Percentiles rank a stretch among this genome's conserved stretches.
These are phyloP conservation scores for Calocybe cyanea DNA, from an alignment of 768 basidiomycete genomes.

Conservation along the genomic window DNA sequence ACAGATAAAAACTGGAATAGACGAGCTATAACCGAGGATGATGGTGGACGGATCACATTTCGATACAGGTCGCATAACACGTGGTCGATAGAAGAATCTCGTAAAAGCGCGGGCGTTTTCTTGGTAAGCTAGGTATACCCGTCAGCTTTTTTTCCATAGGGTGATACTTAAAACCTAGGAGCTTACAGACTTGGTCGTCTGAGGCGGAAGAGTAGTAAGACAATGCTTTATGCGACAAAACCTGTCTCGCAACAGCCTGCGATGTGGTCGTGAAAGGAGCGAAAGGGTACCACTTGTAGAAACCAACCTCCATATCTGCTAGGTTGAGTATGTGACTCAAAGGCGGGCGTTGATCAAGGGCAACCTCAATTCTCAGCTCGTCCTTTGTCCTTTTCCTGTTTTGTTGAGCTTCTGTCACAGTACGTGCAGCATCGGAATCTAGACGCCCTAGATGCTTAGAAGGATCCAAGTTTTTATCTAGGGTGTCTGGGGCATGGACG, in stretches of 20 bases:
- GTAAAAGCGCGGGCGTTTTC: conserved; percentile 82
- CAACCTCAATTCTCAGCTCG: conserved; percentile 63
- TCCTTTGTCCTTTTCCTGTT: conserved; percentile 59
- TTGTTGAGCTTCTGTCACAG: conserved; percentile 31
- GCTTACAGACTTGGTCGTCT: conserved; percentile 79
- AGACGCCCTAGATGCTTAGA: conserved; percentile 74
- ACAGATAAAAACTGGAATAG: conserved; percentile 79
- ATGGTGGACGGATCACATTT: conserved; percentile 66
- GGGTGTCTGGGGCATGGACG: conserved; percentile 81
- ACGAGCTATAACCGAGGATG: conserved; percentile 66
- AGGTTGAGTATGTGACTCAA: conserved; percentile 69
- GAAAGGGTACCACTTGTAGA: conserved; percentile 4
- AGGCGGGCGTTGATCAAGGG: conserved; percentile 57
- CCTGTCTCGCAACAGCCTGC: conserved; percentile 66
- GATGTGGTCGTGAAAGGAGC: neutral
- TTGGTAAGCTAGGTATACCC: conserved; percentile 37
- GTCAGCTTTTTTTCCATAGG: conserved; percentile 14
- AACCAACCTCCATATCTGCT: conserved; percentile 74
- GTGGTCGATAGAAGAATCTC: conserved; percentile 83
- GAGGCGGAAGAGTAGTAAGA: conserved; percentile 86
- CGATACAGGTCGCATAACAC: conserved; percentile 69
- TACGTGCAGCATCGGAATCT: conserved; percentile 38
- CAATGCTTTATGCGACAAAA: conserved; percentile 70
- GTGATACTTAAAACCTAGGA: neutral
- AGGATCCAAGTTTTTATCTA: conserved; percentile 64